Percentiles rank a stretch among this genome's conserved stretches.
phyloP scores from a whole-genome alignment of 1,284 basidiomycete species.

The Austroboletus novae-zelandiae region DNA sequence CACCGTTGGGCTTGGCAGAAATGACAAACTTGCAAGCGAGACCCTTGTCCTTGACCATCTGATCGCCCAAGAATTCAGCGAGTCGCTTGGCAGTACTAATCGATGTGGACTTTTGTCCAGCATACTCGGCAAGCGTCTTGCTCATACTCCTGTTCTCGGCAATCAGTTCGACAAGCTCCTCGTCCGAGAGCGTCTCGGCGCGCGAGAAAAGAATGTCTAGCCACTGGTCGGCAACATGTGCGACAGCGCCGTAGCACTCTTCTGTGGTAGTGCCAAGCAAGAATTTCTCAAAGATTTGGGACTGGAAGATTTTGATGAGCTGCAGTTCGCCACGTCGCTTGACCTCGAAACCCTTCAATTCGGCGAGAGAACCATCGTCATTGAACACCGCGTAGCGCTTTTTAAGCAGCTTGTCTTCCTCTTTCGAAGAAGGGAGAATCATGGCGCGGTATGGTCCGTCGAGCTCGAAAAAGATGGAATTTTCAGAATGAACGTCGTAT shows the following conservation, averaged over 20 bases:
- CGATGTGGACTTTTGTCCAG: conserved; percentile 94
- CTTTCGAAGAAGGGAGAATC: conserved; percentile 99
- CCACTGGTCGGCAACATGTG: conserved; percentile 95
- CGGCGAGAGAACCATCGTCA: conserved; percentile 94
- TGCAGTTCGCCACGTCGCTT: conserved; percentile 98
- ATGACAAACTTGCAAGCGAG: conserved; percentile 99
- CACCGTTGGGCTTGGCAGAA: conserved; percentile 89
- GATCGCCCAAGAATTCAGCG: conserved; percentile 95
- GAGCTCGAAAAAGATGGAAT: conserved; percentile 99
- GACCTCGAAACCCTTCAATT: conserved; percentile 98
- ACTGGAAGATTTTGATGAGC: conserved; percentile 99
- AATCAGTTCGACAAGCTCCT: conserved; percentile 96
- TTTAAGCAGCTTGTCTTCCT: conserved; percentile 98
- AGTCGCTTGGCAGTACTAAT: conserved; percentile 95
- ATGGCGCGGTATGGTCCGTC: conserved; percentile 99
- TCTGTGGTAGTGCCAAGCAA: conserved; percentile 89
- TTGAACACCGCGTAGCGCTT: conserved; percentile 99
- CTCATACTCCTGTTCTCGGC: conserved; percentile 99
- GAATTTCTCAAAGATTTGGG: conserved; percentile 98
- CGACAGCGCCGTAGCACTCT: conserved; percentile 95
- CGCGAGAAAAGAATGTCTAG: conserved; percentile 92
- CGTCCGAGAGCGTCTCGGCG: conserved; percentile 82
- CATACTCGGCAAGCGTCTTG: conserved; percentile 95
- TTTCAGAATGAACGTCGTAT: conserved; percentile 90
- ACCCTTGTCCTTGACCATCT: conserved; percentile 99